Base-by-base conservation (phyloP, 164 flowering plant genomes). In the Umbellularia californica region DNA sequence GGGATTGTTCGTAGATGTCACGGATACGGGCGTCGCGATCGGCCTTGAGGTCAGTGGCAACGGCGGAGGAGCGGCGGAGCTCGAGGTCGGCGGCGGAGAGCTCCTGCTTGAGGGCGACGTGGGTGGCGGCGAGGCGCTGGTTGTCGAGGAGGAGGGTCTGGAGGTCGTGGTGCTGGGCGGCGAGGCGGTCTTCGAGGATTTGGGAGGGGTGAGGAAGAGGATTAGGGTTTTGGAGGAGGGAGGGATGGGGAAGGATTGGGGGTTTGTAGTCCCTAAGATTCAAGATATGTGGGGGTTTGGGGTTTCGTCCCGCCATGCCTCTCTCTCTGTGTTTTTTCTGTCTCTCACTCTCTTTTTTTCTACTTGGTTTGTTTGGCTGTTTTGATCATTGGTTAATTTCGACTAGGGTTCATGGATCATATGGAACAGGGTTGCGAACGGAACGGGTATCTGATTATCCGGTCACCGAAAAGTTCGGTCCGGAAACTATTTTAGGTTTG, bases 81-180 rank as follows among this genome's bases (percentile, higher is more conserved):
- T 94, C 92, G 23, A 82, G 85, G n/a, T 87, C 77, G 0, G 93
- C 81, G 27, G 68, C 78, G 75, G 83, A 50, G 50, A 91, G 87
- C 47, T 94, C 97, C 52, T 92, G 92, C 70, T 87, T 89, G 74
- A 94, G 90, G 10, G 88, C 90, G 52, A 87, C 83, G 84, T 92
- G 91, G 20, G 87, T 74, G 60, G 90, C 88, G 3, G 89, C 92
- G 0, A 94, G 84, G 19, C 88, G 85, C 68, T 90, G 96, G 69
- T 90, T 90, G 79, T 92, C 96, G 28, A 72, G 23, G 78, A 91
- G 89, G 67, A 90, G 91, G 70, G 85, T 50, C 72, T 90, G 92
- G 76, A 91, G 87, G 75, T 88, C 87, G 13, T 83, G 87, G 70
- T 83, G 83, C 68, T 85, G 91, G 41, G 77, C 70, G 30, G 76